Base-by-base conservation (phyloP, 257 asterid genomes). In the Solanum ossicruentum region DNA sequence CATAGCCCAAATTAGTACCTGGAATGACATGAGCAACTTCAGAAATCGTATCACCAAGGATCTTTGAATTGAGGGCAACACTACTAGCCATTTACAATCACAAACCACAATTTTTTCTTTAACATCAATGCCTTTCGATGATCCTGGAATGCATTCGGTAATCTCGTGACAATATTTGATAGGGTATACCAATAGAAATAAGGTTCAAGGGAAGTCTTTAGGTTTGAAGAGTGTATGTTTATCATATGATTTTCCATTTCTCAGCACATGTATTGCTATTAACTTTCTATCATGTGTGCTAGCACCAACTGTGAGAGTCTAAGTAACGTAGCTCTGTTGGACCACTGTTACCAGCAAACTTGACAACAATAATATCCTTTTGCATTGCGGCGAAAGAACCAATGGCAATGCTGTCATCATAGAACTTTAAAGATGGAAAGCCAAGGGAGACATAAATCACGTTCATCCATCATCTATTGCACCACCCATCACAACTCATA, bases 291-390 rank as follows among this genome's bases (percentile, higher is more conserved):
- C 90, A 1, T 84, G 72, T 1, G 91, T 84, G 89, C 88, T 85
- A 0, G 92, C 88, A 12, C 91, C 93, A 16, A 86, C 91, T 0
- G 90, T 90, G 43, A 90, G 89, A n/a, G 86, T 21, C 93, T 92
- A 90, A 0, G 92, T 90, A 85, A 23, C 1, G 90, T 41, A 8
- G n/a, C 7, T 1, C 1, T 18, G 3, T 6, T 0, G 93, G 91
- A 0, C 93, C 91, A 1, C 16, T 51, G 21, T 89, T 90, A 5
- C 82, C 87, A 36, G 89, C 88, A 0, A 89, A 77, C 28, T 86
- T 83, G 60, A 86, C 85, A 9, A 90, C 86, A 39, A 86, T 32
- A 16, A 90, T 86, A 7, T 88, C 91, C 47, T 60, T 87, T 54
- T 63, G 63, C 17, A 36, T 60, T 1, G 93, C 89, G 5, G 77